phyloP scores from a whole-genome alignment of 805 yeast species.

The Candida taoyuanica region DNA sequence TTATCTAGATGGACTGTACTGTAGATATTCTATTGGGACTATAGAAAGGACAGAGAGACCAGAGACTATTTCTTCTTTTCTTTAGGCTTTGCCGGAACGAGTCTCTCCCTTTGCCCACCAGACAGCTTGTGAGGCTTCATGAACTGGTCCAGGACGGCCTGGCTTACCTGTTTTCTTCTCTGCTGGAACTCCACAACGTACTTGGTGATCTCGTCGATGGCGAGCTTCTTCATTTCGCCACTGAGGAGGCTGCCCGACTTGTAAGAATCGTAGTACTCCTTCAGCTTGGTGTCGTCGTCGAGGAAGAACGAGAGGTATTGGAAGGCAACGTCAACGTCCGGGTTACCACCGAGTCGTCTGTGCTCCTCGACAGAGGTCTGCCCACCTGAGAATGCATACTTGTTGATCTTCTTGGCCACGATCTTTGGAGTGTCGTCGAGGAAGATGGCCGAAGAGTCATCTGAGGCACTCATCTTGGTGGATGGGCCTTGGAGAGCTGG shows the following conservation, averaged over 20 bases:
- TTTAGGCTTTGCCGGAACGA: slow-evolving; percentile 62
- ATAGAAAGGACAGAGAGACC: too few species aligned
- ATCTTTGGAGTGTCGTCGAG: slow-evolving; percentile 93
- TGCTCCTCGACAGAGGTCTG: slow-evolving; percentile 84
- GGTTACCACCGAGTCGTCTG: slow-evolving; percentile 84
- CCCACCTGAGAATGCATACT: slow-evolving; percentile 96
- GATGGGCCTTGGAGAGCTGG: slow-evolving; percentile 97
- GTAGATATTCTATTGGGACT: too few species aligned
- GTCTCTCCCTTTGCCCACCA: slow-evolving; percentile 70
- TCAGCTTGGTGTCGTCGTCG: slow-evolving; percentile 80
- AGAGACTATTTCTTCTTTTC: slow-evolving; percentile 13
- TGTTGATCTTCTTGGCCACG: slow-evolving; percentile 90
- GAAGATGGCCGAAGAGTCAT: slow-evolving; percentile 84
- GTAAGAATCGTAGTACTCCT: slow-evolving; percentile 57
- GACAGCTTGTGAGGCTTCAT: slow-evolving; percentile 83
- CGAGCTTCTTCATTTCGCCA: slow-evolving; percentile 88
- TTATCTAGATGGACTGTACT: too few species aligned
- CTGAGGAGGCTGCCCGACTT: slow-evolving; percentile 77
- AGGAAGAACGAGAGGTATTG: slow-evolving; percentile 88
- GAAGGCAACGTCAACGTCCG: slow-evolving; percentile 92
- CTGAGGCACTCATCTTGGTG: slow-evolving; percentile 95
- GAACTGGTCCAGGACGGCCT: slow-evolving; percentile 55
- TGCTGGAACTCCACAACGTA: slow-evolving; percentile 82
- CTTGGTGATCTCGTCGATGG: slow-evolving; percentile 74
- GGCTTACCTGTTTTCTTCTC: slow-evolving; percentile 61